Evolutionary conservation across 139 green algal genomes (phyloP), one percentile per base, ranked within the genome.

Genomic region (Medakamo hakoo): DNA sequence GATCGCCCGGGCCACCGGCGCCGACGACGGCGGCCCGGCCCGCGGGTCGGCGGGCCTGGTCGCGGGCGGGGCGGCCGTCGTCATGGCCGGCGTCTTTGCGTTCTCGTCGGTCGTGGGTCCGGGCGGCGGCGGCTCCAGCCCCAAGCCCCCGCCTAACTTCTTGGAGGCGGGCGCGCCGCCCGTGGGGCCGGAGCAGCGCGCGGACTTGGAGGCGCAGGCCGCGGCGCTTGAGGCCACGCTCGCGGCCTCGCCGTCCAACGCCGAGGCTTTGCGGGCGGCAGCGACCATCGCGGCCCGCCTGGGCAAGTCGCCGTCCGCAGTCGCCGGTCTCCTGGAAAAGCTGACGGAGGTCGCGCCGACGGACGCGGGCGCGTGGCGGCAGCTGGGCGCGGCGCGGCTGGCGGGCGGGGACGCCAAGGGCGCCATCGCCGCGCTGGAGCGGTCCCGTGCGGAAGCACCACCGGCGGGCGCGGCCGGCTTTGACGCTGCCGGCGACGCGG

Each of bases 301-400:
- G 64, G 77, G 66, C 21, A 21, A 67, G 16, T 68, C 65, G 19
- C 57, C 29, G n/a, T 21, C 40, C 9, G 55, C 30, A 14, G 77
- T 69, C 1, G 56, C 55, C 27, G 29, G 29, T 25, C 60, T 65
- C 18, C 58, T 81, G 57, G 18, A 31, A 32, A 63, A 60, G 52
- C 67, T 82, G 60, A 31, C 49, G 2, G 40, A 30, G 4, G 62
- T 27, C 3, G 58, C 60, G 49, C 63, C 73, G 4, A 29, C 57
- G 4, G 67, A 78, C 23, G 22, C 31, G 2, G 66, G 73, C 14
- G 68, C 63, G 19, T 70, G 73, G 60, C 63, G 66, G n/a, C 40
- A 76, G 58, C 66, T 80, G 66, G 76, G 58, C 2, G 70, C 81
- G 57, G 30, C 61, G 22, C 66, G 73, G 27, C 27, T 27, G 4